Conservation (phyloP, 768 basidiomycete species). For the Phaeotremella fagi region DNA sequence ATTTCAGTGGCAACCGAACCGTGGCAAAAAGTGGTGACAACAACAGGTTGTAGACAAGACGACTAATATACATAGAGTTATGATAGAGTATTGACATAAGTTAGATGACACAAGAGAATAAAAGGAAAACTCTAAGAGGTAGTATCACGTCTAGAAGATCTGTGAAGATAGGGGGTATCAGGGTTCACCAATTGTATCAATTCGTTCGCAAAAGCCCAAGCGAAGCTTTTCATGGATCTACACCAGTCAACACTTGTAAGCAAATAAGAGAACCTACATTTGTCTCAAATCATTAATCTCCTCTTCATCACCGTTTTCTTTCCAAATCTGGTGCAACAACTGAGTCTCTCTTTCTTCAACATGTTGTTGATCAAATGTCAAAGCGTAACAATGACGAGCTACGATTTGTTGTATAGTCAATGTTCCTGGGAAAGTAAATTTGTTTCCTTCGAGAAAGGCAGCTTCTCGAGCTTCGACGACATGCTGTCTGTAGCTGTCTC, state of each 20-base stretch:
- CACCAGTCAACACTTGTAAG: not conserved
- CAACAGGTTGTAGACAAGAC: too few species aligned
- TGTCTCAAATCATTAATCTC: constrained; percentile 18
- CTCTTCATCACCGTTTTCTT: constrained; percentile 13
- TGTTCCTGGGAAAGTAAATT: constrained; percentile 16
- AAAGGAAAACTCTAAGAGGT: too few species aligned
- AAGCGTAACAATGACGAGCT: constrained; percentile 43
- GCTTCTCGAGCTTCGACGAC: constrained; percentile 20
- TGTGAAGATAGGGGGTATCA: too few species aligned
- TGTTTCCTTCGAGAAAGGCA: constrained; percentile 18
- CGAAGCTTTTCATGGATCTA: constrained; percentile 40
- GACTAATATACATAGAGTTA: too few species aligned
- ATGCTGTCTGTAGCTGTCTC: constrained; percentile 33
- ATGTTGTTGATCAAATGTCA: constrained; percentile 38
- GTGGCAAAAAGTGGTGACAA: too few species aligned
- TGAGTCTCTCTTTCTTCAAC: constrained; percentile 26
- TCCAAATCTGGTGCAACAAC: constrained; percentile 10
- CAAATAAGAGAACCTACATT: constrained; percentile 20
- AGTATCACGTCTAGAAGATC: too few species aligned
- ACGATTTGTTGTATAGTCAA: constrained; percentile 28
- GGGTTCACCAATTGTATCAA: constrained; percentile 35
- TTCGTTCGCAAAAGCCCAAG: constrained; percentile 43
- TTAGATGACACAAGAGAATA: too few species aligned
- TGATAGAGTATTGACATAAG: too few species aligned
- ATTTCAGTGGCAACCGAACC: too few species aligned